A percentile compares a stretch with the other conserved stretches of the same genome.
These are phyloP conservation scores for Obba rivulosa DNA, from an alignment of 768 basidiomycete genomes.

Conservation along the genomic window DNA sequence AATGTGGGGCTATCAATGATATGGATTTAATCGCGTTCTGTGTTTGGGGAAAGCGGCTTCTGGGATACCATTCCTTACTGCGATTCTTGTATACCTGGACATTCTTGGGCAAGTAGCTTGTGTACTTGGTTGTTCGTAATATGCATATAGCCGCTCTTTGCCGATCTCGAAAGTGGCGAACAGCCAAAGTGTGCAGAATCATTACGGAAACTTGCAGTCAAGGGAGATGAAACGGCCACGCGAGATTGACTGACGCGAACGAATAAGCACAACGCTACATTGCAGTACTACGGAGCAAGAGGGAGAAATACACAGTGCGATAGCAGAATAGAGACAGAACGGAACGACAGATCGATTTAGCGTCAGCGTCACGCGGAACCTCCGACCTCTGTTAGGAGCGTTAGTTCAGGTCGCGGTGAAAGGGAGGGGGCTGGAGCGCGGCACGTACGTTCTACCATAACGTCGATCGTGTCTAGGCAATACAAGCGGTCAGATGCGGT, in stretches of 20 bases:
- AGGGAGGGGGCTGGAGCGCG: slow-evolving; percentile 4
- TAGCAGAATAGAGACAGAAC: slow-evolving; percentile 3
- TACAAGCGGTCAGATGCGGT: background rate
- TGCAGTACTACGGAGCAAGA: background rate
- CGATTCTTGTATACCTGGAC: too few species aligned
- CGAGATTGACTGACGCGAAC: background rate
- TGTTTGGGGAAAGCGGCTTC: too few species aligned
- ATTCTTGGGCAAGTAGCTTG: too few species aligned
- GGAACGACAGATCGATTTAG: too few species aligned
- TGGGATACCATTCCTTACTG: too few species aligned
- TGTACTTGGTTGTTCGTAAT: background rate
- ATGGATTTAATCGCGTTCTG: too few species aligned
- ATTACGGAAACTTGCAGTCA: background rate
- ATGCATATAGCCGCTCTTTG: background rate
- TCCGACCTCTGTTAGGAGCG: slow-evolving; percentile 24
- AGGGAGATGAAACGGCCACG: background rate
- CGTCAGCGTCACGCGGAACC: slow-evolving; percentile 17
- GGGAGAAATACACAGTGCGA: slow-evolving; percentile 3
- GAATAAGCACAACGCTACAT: background rate
- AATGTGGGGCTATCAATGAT: too few species aligned
- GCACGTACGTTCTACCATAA: slow-evolving; percentile 91
- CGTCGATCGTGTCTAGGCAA: slow-evolving; percentile 81
- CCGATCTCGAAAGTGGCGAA: background rate
- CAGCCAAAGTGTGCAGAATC: background rate
- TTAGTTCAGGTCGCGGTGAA: background rate